Base-by-base conservation (phyloP, 2,329 filamentous ascomycete species). In the Coccinonectria pachysandricola region DNA sequence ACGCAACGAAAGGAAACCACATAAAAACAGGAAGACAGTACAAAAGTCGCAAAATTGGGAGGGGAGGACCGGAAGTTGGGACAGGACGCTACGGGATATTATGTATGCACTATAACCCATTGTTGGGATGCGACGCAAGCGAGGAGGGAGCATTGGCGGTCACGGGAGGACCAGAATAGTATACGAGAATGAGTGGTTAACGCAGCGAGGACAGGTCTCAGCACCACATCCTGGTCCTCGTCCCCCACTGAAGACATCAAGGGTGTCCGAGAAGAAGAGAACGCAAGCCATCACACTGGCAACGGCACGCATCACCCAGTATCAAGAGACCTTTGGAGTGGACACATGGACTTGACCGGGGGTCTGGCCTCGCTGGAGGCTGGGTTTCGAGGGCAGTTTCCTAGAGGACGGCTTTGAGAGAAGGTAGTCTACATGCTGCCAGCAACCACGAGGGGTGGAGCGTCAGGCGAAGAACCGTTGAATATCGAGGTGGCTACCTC, bases 71-170 rank as follows among this genome's bases (percentile, higher is more conserved):
- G 45, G 46, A 47, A 48, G 38, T 39, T 40, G 37, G 36, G 33
- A 44, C 44, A 58, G 62, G 62, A 59, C 60, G 53, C 52, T 62
- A 58, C 49, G 48, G 51, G 42, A 46, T 49, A 57, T 65, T 67
- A 66, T 65, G 62, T 66, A 65, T 53, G 43, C 43, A 46, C 43
- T 46, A 42, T 46, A 46, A 34, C 36, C 34, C 32, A 30, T 36
- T 24, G 28, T 25, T 36, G 28, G 35, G 28, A 28, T 10, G 23
- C 36, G 42, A 34, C 39, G 35, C 34, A 39, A 39, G 27, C 28
- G 34, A 35, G 31, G 30, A 23, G 24, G 27, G 34, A 28, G 31
- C 32, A 29, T 29, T 27, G 37, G 35, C 23, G 39, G 39, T 44
- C 33, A 39, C 38, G 36, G 36, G 44, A 34, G 20, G 42, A 45